phyloP scores from a whole-genome alignment of 805 yeast species.

The Cyberlindnera petersonii region DNA sequence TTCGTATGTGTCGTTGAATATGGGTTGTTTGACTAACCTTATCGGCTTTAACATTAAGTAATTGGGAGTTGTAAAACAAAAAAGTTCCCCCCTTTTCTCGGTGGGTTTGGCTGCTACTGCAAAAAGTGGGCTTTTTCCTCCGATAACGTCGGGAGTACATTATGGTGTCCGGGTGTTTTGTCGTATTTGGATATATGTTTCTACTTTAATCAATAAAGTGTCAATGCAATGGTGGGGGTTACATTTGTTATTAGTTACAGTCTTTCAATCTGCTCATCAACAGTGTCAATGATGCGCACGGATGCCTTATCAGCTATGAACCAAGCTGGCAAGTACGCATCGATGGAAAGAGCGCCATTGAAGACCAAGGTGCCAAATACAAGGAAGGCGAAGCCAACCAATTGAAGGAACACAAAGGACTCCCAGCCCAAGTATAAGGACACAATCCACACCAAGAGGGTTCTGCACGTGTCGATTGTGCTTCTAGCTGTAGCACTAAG shows the following conservation, averaged over 20 bases:
- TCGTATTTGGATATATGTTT: not conserved
- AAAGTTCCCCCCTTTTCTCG: too few relatives aligned
- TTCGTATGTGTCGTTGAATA: slow-evolving; percentile 1
- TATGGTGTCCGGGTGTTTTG: not conserved
- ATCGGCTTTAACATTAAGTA: slow-evolving; percentile 16
- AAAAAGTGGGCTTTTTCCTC: too few relatives aligned
- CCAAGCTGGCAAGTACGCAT: slow-evolving; percentile 45
- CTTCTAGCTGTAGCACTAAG: slow-evolving; percentile 75
- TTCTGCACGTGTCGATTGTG: slow-evolving; percentile 74
- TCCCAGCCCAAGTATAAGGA: slow-evolving; percentile 77
- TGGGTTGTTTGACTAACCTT: slow-evolving; percentile 3
- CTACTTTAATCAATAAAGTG: not conserved
- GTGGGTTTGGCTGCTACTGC: too few relatives aligned
- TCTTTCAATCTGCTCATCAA: slow-evolving; percentile 42
- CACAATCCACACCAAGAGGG: slow-evolving; percentile 69
- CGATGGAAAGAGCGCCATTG: slow-evolving; percentile 63
- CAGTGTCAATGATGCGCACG: slow-evolving; percentile 30
- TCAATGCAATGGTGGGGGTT: not conserved
- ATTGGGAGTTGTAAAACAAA: too few relatives aligned
- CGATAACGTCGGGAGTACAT: slow-evolving; percentile 3
- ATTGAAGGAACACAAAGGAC: slow-evolving; percentile 54
- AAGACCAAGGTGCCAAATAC: slow-evolving; percentile 72
- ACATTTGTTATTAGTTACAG: slow-evolving; percentile 1
- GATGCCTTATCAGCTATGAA: slow-evolving; percentile 33
- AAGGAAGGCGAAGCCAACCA: slow-evolving; percentile 56